Evolutionary conservation across 495 filamentous ascomycete genomes (phyloP), one percentile per base, ranked within the genome.

Genomic region (Penicillium antarcticum): DNA sequence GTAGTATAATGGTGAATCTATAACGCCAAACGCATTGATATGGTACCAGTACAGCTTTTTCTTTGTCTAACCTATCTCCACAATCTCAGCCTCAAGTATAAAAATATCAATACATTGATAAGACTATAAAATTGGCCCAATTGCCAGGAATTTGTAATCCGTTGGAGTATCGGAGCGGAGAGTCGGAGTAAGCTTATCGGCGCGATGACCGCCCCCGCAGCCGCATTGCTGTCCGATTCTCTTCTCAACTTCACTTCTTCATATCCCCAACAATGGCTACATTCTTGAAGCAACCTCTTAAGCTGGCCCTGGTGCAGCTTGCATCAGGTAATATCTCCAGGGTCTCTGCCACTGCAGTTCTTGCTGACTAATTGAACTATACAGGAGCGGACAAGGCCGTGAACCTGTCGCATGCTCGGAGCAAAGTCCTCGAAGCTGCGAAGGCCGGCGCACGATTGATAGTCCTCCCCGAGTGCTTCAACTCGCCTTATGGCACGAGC

Each of bases 401-500:
- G 33, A 99, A 99, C 72, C 91, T 99, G 52, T 58, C 77, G 11
- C 85, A 87, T 60, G 92, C 94, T 32, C 86, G 86, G 21, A 73
- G 76, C 34, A 89, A 91, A 57, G 91, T 99, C 45, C 80, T 89
- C 46, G 88, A 91, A 65, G 95, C 94, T 5, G 82, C 89, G 24
- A 61, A 71, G 31, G 74, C 72, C 3, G 92, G 91, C 52, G 92
- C 94, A 38, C 68, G 70, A n/a, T 63, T 81, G 33, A 79, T 81
- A 11, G 67, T 82, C 17, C 71, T 85, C 21, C 83, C 82, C 14
- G 92, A 97, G 74, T 97, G 92, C 79, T 97, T 97, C 83, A 97
- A 97, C 78, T 91, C 87, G 11, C 92, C 92, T n/a, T 96, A 96
- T 73, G 92, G 92, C 55, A 89, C 84, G 51, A 80, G 90, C 60